Conservation (phyloP, 2,329 filamentous ascomycete genomes). For the Ophiocordyceps camponoti-floridani region DNA sequence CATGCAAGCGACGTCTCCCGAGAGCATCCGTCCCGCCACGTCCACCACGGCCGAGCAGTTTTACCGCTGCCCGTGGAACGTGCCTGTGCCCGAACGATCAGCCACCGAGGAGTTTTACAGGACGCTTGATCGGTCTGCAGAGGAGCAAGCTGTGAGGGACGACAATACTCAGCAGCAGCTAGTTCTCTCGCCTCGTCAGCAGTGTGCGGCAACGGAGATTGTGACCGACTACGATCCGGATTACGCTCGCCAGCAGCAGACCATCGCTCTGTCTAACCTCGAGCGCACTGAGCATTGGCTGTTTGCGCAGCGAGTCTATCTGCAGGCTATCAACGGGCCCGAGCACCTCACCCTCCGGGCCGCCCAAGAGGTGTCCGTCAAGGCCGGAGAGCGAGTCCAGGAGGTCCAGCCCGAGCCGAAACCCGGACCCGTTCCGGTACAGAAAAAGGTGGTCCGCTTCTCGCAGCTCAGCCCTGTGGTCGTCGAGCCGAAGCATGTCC, state of each 20-base stretch:
- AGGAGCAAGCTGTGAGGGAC: slow-evolving; percentile 53
- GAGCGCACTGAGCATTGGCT: slow-evolving; percentile 82
- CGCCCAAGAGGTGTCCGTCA: slow-evolving; percentile 15
- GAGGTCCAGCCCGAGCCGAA: slow-evolving; percentile 10
- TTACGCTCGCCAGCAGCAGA: slow-evolving; percentile 57
- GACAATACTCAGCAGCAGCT: slow-evolving; percentile 1
- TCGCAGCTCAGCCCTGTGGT: slow-evolving; percentile 31
- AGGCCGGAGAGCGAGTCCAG: slow-evolving; percentile 10
- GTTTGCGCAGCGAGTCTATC: slow-evolving; percentile 60
- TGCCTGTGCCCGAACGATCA: slow-evolving; percentile 17
- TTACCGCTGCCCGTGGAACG: slow-evolving; percentile 67
- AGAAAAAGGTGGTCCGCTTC: slow-evolving; percentile 64
- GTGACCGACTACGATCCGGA: slow-evolving; percentile 55
- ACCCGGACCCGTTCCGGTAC: slow-evolving; percentile 9
- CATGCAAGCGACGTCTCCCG: slow-evolving; percentile 32
- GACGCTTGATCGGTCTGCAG: slow-evolving; percentile 18
- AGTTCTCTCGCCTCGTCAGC: slow-evolving; percentile 23
- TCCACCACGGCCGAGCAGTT: slow-evolving; percentile 87
- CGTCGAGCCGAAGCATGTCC: slow-evolving; percentile 29
- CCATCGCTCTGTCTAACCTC: slow-evolving; percentile 53
- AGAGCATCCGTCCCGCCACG: slow-evolving; percentile 46
- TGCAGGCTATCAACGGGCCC: slow-evolving; percentile 43
- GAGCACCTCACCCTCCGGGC: slow-evolving; percentile 18
- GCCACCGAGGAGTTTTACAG: slow-evolving; percentile 21
- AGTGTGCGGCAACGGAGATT: slow-evolving; percentile 46